Base-by-base conservation (phyloP, 2,329 filamentous ascomycete genomes). In the Aspergillus sojae region DNA sequence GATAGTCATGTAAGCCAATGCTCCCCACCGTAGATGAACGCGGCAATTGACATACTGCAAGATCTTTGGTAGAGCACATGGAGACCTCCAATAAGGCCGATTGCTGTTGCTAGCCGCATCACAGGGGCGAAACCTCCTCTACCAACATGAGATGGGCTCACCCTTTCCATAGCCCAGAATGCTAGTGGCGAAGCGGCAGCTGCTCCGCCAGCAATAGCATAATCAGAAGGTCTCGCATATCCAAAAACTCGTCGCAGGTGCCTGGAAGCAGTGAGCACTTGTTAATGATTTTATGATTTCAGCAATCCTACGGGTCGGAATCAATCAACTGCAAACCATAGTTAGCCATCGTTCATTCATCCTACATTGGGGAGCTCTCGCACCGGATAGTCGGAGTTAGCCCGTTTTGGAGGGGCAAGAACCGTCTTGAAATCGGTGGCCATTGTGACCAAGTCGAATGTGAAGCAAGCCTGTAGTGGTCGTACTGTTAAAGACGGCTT, bases 181-280 rank as follows among this genome's bases (percentile, higher is more conserved):
- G 91, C 82, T 53, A 85, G 85, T 10, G 95, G 94, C 55, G 89
- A 91, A 60, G 88, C 83, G n/a, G 88, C 87, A 16, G 90, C 90
- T 57, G 91, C 86, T 16, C 83, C 85, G 62, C 85, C 83, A 66
- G 90, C 94, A 70, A 88, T 83, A 46, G 85, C 83, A 81, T 96
- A 98, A 81, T 99, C 95, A 57, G 90, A 91, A 55, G 88, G 83
- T 67, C 95, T 88, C 67, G 94, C 91, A 86, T 99, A 99, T 75
- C 88, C 81, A 68, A 97, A 79, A 21, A 98, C 95, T 77, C 95
- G 90, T 80, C 89, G 92, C 80, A 98, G 91, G 81, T 99, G 95
- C 74, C 93, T 96, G 72, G 62, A 30, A 68, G 71, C 7, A 74
- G 72, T 83, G 64, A 77, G 71, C 65, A 66, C 48, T 26, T 50